A percentile compares a stretch with the other conserved stretches of the same genome.
Evolutionary conservation across 441 rosid species (phyloP).

Genomic region (Populus hybrid): DNA sequence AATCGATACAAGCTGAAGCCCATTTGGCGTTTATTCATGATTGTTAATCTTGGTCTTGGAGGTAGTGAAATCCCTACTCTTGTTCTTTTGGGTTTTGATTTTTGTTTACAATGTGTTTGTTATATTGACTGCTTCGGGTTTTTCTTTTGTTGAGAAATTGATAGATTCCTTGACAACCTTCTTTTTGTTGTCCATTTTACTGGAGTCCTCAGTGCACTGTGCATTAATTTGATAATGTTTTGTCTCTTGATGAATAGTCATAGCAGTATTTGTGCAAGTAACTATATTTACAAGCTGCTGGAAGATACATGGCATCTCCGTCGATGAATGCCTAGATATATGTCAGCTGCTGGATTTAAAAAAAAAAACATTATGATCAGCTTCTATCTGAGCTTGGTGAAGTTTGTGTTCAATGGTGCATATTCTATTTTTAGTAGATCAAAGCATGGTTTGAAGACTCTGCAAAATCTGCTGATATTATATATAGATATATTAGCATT

Average conservation of each 20-base stretch:
- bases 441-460: not conserved
- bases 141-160: not conserved
- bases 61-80: slow-evolving; percentile 41
- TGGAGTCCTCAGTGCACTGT: too few species aligned
- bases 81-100: not conserved
- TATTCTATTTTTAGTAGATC: not conserved
- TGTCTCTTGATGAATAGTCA: too few species aligned
- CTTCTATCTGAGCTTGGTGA: not conserved
- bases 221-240: too few species aligned
- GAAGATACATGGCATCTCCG: too few species aligned
- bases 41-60: slow-evolving; percentile 75
- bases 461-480: not conserved
- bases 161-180: not conserved
- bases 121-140: slow-evolving; percentile 27
- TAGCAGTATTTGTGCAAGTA: too few species aligned
- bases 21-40: slow-evolving; percentile 67
- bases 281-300: too few species aligned
- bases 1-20: slow-evolving; percentile 37
- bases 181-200: too few species aligned
- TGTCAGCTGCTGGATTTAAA: too few species aligned
- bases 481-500: not conserved
- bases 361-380: too few species aligned
- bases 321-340: too few species aligned
- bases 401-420: not conserved
- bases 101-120: slow-evolving; percentile 37